Evolutionary conservation across 306 rosid genomes (phyloP).

Genomic region (Crotalaria pallida): DNA sequence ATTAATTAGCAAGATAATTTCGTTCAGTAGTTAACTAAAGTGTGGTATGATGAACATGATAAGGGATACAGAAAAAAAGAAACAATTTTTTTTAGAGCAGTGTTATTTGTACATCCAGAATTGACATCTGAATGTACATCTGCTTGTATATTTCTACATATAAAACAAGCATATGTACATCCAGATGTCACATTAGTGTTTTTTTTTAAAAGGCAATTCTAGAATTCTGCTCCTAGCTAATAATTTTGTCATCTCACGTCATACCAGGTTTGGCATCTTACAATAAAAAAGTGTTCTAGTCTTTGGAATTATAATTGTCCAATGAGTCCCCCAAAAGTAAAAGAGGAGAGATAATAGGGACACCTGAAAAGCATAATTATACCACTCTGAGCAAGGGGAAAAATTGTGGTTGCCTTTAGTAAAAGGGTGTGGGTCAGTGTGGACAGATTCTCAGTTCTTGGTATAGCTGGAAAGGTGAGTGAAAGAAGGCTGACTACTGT

Average conservation of each 20-base stretch:
- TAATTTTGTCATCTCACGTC: not conserved
- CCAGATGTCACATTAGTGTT: too few relatives aligned
- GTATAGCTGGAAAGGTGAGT: not conserved
- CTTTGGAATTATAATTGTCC: constrained; percentile 12
- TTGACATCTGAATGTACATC: too few relatives aligned
- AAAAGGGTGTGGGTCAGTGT: not conserved
- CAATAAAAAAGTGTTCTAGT: not conserved
- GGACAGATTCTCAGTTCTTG: not conserved
- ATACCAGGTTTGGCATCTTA: constrained; percentile 21
- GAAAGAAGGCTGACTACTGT: not conserved
- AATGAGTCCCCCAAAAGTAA: constrained; percentile 14
- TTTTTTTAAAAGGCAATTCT: too few relatives aligned
- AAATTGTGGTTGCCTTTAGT: constrained; percentile 3
- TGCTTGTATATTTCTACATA: too few relatives aligned
- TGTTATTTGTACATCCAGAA: too few relatives aligned
- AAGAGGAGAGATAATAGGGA: not conserved
- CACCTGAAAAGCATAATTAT: constrained; percentile 26
- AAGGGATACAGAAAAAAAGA: too few relatives aligned
- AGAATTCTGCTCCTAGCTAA: constrained; percentile 2
- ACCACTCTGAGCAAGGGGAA: not conserved
- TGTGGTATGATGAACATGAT: too few relatives aligned
- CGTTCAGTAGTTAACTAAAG: too few relatives aligned
- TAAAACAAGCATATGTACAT: too few relatives aligned
- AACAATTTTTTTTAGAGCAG: too few relatives aligned
- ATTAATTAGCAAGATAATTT: too few relatives aligned